Percentiles rank a stretch among this genome's conserved stretches.
Evolutionary conservation across 129 eudicot genomes (phyloP).

Genomic region (Escallonia rubra): DNA sequence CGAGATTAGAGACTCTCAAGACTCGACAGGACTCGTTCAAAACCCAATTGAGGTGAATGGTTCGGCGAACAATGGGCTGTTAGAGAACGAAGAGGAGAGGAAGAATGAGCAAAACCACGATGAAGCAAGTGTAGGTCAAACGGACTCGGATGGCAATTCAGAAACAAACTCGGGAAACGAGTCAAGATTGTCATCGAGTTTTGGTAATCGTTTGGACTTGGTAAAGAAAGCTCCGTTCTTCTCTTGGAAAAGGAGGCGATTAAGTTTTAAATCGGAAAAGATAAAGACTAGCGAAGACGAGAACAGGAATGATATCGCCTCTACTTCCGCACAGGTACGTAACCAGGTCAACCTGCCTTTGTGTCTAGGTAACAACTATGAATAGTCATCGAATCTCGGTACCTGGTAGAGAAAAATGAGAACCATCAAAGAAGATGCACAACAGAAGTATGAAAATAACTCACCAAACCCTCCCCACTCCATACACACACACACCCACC

Average conservation of each 20-base stretch:
- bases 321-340: not conserved
- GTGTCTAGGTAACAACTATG: too few relatives aligned
- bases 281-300: not conserved
- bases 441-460: too few relatives aligned
- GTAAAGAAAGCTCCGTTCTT: conserved; percentile 45
- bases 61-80: not conserved
- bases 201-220: conserved; percentile 3
- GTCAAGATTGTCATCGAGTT: conserved; percentile 17
- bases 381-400: too few relatives aligned
- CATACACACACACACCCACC: too few relatives aligned
- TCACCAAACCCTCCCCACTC: too few relatives aligned
- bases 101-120: conserved; percentile 31
- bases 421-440: too few relatives aligned
- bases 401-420: too few relatives aligned
- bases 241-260: conserved; percentile 62
- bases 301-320: not conserved
- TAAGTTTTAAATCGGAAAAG: conserved; percentile 26
- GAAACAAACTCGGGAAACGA: conserved; percentile 18
- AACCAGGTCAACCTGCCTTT: too few relatives aligned
- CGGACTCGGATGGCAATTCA: conserved; percentile 25
- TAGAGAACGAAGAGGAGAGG: not conserved
- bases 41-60: conserved; percentile 5
- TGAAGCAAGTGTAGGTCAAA: conserved; percentile 19
- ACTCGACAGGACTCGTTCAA: conserved; percentile 6
- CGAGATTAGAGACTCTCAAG: conserved; percentile 33